These are phyloP conservation scores for Trichoderma sp. DNA, from an alignment of 2,329 filamentous ascomycete genomes.

Conservation along the genomic window DNA sequence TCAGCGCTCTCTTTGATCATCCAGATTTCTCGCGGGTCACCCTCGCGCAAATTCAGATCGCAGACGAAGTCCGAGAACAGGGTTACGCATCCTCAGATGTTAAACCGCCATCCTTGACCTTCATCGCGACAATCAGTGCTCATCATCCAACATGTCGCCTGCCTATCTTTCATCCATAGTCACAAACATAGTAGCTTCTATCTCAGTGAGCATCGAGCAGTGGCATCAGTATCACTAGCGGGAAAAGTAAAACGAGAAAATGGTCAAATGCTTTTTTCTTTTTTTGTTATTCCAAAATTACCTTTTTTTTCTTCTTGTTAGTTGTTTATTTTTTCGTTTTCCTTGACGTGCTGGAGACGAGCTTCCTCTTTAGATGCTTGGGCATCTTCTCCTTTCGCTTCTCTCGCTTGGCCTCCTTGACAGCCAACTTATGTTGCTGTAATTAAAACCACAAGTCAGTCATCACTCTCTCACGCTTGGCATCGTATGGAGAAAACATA, in stretches of 20 bases:
- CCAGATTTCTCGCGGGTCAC: conserved; percentile 32
- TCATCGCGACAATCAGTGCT: conserved; percentile 38
- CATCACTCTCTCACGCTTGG: neutral
- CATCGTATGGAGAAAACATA: conserved; percentile 31
- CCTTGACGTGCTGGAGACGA: conserved; percentile 61
- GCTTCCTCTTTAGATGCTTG: conserved; percentile 90
- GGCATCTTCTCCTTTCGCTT: conserved; percentile 94
- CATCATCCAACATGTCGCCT: conserved; percentile 46
- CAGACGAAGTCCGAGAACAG: conserved; percentile 25
- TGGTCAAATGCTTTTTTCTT: conserved; percentile 1
- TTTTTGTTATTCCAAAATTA: neutral
- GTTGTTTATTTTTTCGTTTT: conserved; percentile 52
- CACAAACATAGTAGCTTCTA: neutral
- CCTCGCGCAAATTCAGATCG: conserved; percentile 37
- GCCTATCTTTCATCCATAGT: neutral
- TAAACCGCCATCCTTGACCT: conserved; percentile 31
- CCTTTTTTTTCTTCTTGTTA: conserved; percentile 12
- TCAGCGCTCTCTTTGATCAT: conserved; percentile 56
- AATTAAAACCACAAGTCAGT: neutral
- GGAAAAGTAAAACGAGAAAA: neutral
- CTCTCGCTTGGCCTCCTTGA: conserved; percentile 94
- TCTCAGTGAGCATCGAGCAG: neutral
- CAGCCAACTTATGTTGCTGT: conserved; percentile 72
- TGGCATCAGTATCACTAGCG: neutral
- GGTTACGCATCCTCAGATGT: conserved; percentile 37